Percentiles rank a stretch among this genome's conserved stretches.
These are phyloP conservation scores for Naegleria lovaniensis DNA, from an alignment of 208 protist genomes.

Conservation along the genomic window DNA sequence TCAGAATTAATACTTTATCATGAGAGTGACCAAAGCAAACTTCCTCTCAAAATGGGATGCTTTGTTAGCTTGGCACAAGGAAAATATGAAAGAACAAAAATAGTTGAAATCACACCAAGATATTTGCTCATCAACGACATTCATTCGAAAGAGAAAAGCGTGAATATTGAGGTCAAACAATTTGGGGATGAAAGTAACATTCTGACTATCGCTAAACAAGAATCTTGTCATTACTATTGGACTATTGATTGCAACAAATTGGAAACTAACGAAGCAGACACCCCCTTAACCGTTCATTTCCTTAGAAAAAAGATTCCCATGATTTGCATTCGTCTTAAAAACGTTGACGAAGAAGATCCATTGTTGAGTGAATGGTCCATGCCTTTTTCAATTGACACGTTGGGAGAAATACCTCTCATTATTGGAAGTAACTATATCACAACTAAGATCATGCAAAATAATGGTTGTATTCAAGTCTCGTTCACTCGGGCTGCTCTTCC, in stretches of 20 bases:
- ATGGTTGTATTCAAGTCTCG: background rate
- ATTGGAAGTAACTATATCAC: background rate
- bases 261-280: background rate
- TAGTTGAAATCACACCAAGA: background rate
- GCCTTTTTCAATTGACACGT: background rate
- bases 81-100: slow-evolving; percentile 21
- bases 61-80: background rate
- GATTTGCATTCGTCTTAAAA: background rate
- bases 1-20: background rate
- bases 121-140: background rate
- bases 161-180: slow-evolving; percentile 1
- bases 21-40: background rate
- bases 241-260: background rate
- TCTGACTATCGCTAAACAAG: background rate
- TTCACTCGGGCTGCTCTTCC: background rate
- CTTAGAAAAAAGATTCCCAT: background rate
- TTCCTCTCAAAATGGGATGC: background rate
- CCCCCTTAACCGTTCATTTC: background rate
- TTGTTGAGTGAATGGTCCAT: background rate
- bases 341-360: background rate
- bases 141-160: background rate
- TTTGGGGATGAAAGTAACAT: background rate
- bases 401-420: background rate
- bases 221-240: background rate
- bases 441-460: background rate